phyloP scores from a whole-genome alignment of 2,329 filamentous ascomycete genomes.

The Fusarium beomiforme region DNA sequence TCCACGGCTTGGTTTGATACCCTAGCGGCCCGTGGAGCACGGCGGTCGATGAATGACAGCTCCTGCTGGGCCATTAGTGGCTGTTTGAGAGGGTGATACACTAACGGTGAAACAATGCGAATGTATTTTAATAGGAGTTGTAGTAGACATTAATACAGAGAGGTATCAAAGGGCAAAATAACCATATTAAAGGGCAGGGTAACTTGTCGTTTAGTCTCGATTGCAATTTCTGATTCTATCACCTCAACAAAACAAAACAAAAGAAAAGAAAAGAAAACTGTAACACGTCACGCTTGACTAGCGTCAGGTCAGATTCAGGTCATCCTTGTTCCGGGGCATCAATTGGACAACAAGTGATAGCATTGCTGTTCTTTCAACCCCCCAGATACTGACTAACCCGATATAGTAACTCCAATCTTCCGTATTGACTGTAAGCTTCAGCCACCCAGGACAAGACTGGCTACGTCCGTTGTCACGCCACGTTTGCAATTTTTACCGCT shows the following conservation, averaged over 20 bases:
- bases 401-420: neutral
- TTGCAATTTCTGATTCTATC: fast-evolving
- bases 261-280: no score
- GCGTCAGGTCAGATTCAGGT: neutral
- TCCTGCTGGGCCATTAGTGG: neutral
- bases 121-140: neutral
- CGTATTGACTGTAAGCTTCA: neutral
- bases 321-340: neutral
- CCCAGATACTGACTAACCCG: neutral
- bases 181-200: no score
- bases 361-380: neutral
- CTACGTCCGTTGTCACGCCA: neutral
- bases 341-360: neutral
- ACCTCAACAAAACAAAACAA: neutral
- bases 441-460: neutral
- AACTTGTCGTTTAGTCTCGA: no score
- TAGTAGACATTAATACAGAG: neutral
- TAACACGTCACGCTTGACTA: neutral
- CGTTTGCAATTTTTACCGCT: neutral
- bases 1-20: neutral
- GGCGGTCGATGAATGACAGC: neutral
- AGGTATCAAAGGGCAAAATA: neutral
- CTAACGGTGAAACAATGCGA: neutral
- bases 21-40: neutral
- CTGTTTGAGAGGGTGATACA: neutral